These are phyloP conservation scores for Hirschioporus abietinus DNA, from an alignment of 768 basidiomycete genomes.

Conservation along the genomic window DNA sequence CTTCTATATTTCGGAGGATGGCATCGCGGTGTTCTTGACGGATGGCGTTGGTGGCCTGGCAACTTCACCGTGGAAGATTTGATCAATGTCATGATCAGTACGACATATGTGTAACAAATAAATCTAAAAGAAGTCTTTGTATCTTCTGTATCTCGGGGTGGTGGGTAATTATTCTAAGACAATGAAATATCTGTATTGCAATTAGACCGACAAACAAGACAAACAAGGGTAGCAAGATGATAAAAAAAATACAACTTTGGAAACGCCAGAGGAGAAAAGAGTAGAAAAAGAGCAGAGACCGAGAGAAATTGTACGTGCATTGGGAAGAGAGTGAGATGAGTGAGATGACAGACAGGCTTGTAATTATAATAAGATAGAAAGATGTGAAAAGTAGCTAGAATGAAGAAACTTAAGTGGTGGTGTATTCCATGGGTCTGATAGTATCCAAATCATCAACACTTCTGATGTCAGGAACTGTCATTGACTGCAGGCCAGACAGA, in stretches of 20 bases:
- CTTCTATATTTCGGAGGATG: slow-evolving; percentile 54
- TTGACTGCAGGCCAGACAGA: slow-evolving; percentile 3
- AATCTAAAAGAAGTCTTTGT: too few species aligned
- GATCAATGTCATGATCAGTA: slow-evolving; percentile 6
- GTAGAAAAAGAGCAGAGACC: background rate
- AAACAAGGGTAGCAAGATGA: background rate
- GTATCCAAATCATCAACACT: background rate
- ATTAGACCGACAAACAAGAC: background rate
- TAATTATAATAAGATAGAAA: background rate
- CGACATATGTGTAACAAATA: too few species aligned
- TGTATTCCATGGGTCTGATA: background rate
- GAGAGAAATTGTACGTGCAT: background rate
- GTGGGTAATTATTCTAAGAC: background rate
- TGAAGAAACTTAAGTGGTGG: background rate
- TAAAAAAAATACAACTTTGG: too few species aligned
- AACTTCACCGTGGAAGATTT: slow-evolving; percentile 30
- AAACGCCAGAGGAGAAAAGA: background rate
- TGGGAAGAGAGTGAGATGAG: background rate
- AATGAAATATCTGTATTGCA: background rate
- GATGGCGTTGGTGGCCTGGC: slow-evolving; percentile 59
- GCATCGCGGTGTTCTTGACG: slow-evolving; percentile 55
- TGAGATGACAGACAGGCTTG: background rate
- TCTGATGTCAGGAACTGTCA: background rate
- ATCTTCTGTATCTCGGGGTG: background rate
- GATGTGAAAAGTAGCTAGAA: background rate